These are phyloP conservation scores for Aspergillus unguis DNA, from an alignment of 2,329 filamentous ascomycete genomes.

Conservation along the genomic window DNA sequence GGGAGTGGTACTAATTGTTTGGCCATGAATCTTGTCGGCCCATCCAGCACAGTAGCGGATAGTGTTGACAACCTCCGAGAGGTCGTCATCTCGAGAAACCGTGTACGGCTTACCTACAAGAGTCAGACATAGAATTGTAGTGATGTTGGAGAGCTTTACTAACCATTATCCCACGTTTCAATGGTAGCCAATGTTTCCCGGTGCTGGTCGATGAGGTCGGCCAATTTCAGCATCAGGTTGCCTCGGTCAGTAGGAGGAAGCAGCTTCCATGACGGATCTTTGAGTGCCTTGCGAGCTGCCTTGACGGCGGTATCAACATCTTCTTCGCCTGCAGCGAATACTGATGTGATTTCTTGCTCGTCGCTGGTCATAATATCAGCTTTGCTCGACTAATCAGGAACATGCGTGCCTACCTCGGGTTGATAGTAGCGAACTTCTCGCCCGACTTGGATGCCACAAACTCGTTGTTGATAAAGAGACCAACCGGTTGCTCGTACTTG, in stretches of 20 bases:
- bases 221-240: constrained; percentile 64
- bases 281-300: constrained; percentile 35
- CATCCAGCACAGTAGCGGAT: constrained; percentile 86
- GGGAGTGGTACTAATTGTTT: constrained; percentile 58
- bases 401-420: constrained; percentile 53
- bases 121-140: constrained; percentile 7
- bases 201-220: constrained; percentile 65
- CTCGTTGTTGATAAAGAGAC: constrained; percentile 82
- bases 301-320: constrained; percentile 33
- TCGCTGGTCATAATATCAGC: constrained; percentile 42
- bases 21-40: constrained; percentile 88
- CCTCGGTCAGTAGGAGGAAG: constrained; percentile 58
- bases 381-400: neutral
- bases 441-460: constrained; percentile 66
- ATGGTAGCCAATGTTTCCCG: constrained; percentile 61
- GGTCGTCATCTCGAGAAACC: constrained; percentile 61
- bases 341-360: constrained; percentile 67
- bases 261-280: constrained; percentile 35
- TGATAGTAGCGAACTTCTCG: constrained; percentile 64
- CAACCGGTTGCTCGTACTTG: constrained; percentile 68
- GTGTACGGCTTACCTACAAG: constrained; percentile 42
- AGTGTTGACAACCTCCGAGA: constrained; percentile 64
- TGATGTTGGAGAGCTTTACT: neutral
- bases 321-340: constrained; percentile 55
- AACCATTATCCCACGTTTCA: constrained; percentile 76